Conservation (phyloP, 106 monocot genomes). For the Xerophyta viscosa region DNA sequence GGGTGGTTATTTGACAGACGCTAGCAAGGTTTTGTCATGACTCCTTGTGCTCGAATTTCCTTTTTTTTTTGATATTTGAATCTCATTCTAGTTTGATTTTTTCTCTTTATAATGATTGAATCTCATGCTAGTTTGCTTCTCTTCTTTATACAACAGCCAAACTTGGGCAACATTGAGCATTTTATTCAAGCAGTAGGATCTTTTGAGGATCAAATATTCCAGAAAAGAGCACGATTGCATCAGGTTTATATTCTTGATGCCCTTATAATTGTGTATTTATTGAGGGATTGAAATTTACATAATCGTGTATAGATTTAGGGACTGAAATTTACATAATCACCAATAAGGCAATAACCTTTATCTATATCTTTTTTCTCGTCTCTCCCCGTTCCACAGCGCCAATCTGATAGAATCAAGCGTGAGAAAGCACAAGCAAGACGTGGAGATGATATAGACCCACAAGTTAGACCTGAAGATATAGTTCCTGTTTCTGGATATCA, state of each 20-base stretch:
- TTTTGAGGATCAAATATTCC: slow-evolving; percentile 89
- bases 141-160: too few species aligned
- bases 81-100: too few species aligned
- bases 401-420: slow-evolving; percentile 87
- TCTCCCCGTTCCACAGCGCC: slow-evolving; percentile 78
- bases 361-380: background rate
- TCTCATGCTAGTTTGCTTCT: too few species aligned
- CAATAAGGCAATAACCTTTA: too few species aligned
- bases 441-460: slow-evolving; percentile 86
- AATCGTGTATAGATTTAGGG: too few species aligned
- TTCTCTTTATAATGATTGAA: too few species aligned
- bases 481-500: slow-evolving; percentile 73
- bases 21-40: slow-evolving; percentile 85
- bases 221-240: slow-evolving; percentile 82
- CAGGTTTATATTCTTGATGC: too few species aligned
- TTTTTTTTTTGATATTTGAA: too few species aligned
- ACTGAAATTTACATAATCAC: too few species aligned
- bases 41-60: too few species aligned
- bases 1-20: slow-evolving; percentile 84
- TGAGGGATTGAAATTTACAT: too few species aligned
- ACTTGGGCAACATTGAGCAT: slow-evolving; percentile 83
- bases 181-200: slow-evolving; percentile 88
- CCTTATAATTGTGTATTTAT: too few species aligned
- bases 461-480: slow-evolving; percentile 49
- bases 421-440: slow-evolving; percentile 75